Evolutionary conservation across 2,329 filamentous ascomycete species (phyloP), one percentile per base, ranked within the genome.

Genomic region (Fusarium hainanense): DNA sequence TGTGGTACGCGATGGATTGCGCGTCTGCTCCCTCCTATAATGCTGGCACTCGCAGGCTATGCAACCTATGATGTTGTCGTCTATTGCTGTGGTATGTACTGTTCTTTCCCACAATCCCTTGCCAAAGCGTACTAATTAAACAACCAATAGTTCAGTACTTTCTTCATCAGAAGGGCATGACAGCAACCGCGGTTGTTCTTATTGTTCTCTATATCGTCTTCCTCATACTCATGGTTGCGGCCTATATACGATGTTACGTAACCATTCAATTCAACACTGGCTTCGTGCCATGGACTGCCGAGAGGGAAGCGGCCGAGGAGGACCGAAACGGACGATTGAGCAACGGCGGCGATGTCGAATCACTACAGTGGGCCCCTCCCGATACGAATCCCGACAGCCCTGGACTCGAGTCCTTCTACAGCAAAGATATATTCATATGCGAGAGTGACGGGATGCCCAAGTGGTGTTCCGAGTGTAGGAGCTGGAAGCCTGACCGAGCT

Each of bases 401-500:
- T 13, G 90, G 91, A 0, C 83, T 94, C 52, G 91, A 94, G 72
- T 80, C 84, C 6, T 97, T 97, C 77, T 97, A 96, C 76, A 90
- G 87, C 68, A 93, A 91, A 77, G 90, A 97, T 71, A 88, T 93
- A 3, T 98, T 97, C 77, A 86, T 93, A 4, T 98, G 93, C 79
- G 91, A 97, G 74, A 83, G 85, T 14, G 92, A 96, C 73, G 96
- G 96, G 1, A 85, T 90, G n/a, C 95, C 95, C 0, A 88, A 89
- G 32, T 98, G 93, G 89, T 99, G 95, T 80, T 90, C 90, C 6
- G 87, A 88, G 54, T 99, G 95, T 78, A 88, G 88, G 58, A 93
- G 91, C 69, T 97, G 92, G 89, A 98, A 98, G 79, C 90, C 92
- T 1, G 95, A 98, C 75, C 87, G 95, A 6, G 88, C 92, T 4